Conservation (phyloP, 768 basidiomycete species). For the Tephrocybe rancida region DNA sequence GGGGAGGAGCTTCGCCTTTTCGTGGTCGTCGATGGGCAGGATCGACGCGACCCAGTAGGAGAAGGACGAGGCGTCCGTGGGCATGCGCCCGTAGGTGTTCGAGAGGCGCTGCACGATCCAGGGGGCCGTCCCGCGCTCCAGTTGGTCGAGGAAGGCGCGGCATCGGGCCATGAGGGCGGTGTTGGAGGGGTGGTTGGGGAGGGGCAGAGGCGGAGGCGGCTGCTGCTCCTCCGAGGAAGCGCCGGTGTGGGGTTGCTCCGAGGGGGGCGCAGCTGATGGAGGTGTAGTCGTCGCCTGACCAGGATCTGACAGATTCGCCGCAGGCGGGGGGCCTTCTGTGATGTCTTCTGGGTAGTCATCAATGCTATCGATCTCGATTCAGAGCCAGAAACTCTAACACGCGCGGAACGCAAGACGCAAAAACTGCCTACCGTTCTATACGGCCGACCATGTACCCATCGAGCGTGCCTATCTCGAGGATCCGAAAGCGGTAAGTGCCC, state of each 20-base stretch:
- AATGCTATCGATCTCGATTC: constrained; percentile 17
- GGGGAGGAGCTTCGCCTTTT: constrained; percentile 85
- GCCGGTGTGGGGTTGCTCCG: too few species aligned
- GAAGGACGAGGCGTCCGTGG: constrained; percentile 69
- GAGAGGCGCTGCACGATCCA: constrained; percentile 92
- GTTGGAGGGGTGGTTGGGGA: constrained; percentile 37
- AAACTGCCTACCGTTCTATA: constrained; percentile 57
- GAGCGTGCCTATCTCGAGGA: constrained; percentile 78
- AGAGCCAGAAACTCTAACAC: not conserved
- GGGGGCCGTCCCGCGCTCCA: constrained; percentile 73
- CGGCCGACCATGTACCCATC: constrained; percentile 92
- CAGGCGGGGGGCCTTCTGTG: constrained; percentile 31
- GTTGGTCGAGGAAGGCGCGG: constrained; percentile 43
- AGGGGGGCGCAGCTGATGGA: too few species aligned
- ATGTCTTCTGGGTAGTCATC: constrained; percentile 35
- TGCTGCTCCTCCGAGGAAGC: too few species aligned
- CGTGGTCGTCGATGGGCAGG: constrained; percentile 88
- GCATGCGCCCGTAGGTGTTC: constrained; percentile 77
- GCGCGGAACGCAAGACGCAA: not conserved
- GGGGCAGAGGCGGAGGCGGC: constrained; percentile 15
- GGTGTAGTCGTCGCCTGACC: too few species aligned
- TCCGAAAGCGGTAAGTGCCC: constrained; percentile 73
- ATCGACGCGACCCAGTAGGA: constrained; percentile 91
- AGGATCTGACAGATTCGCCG: constrained; percentile 10
- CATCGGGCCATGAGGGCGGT: constrained; percentile 55